phyloP scores from a whole-genome alignment of 441 rosid species.

The Capsella rubella region DNA sequence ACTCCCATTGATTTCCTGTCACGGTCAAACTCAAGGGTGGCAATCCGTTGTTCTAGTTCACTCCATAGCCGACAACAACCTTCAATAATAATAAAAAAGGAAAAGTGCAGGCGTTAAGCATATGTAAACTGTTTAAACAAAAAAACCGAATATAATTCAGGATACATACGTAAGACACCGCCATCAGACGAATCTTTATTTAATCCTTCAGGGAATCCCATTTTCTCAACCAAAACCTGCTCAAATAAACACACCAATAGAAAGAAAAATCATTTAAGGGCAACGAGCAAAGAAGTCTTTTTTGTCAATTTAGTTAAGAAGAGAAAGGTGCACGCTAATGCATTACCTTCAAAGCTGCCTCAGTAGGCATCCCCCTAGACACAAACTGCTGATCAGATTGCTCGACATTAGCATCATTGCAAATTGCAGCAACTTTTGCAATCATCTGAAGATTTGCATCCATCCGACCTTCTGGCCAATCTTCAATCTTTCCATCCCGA shows the following conservation, averaged over 20 bases:
- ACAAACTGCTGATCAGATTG: constrained; percentile 68
- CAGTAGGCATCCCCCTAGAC: constrained; percentile 84
- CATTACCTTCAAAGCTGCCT: constrained; percentile 90
- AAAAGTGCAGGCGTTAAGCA: constrained; percentile 1
- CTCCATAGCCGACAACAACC: constrained; percentile 84
- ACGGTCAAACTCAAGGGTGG: constrained; percentile 94
- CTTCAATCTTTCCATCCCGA: constrained; percentile 76
- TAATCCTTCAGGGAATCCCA: constrained; percentile 77
- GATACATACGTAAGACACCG: constrained; percentile 60
- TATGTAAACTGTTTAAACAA: constrained; percentile 18
- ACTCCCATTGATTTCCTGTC: constrained; percentile 99
- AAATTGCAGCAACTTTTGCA: constrained; percentile 84
- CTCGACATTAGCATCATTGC: constrained; percentile 83
- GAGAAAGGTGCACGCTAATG: constrained; percentile 15
- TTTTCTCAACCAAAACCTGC: constrained; percentile 92
- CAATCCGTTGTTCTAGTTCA: constrained; percentile 72
- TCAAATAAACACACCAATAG: constrained; percentile 15
- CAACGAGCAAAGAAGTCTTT: background rate
- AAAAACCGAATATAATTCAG: background rate
- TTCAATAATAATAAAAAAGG: constrained; percentile 33
- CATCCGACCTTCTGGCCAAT: constrained; percentile 75
- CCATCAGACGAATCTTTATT: constrained; percentile 46
- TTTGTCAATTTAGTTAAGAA: constrained; percentile 5
- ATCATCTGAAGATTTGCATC: constrained; percentile 90
- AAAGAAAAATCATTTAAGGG: background rate